A percentile compares a stretch with the other conserved stretches of the same genome.
phyloP scores from a whole-genome alignment of 768 basidiomycete species.

The Neoboletus magnificus region DNA sequence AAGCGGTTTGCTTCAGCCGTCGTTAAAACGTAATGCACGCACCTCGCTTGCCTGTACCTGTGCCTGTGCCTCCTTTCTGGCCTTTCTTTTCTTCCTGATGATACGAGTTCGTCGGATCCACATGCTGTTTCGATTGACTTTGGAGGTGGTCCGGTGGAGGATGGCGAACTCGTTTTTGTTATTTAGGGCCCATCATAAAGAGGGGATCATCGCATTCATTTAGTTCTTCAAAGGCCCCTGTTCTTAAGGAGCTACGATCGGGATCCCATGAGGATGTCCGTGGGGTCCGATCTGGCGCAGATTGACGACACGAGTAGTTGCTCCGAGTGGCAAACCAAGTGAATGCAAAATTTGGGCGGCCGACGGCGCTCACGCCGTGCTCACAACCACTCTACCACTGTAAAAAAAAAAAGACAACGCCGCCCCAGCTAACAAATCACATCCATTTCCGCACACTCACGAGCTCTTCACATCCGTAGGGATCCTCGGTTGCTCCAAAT shows the following conservation, averaged over 20 bases:
- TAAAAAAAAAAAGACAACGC: too few relatives aligned
- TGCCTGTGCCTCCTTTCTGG: too few relatives aligned
- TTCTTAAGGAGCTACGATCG: not conserved
- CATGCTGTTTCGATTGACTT: not conserved
- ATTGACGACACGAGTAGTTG: too few relatives aligned
- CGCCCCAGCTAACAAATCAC: not conserved
- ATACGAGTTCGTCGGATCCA: constrained; percentile 10
- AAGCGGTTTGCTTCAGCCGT: not conserved
- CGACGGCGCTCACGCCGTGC: too few relatives aligned
- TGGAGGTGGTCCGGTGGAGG: not conserved
- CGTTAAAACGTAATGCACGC: not conserved
- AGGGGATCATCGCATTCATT: not conserved
- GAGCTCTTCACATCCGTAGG: not conserved
- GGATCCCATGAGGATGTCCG: not conserved
- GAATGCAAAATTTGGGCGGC: too few relatives aligned
- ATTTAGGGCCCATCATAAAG: not conserved
- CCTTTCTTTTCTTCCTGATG: not conserved
- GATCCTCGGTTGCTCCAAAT: constrained; percentile 52
- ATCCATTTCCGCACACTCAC: not conserved
- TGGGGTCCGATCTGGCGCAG: too few relatives aligned
- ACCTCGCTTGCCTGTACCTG: constrained; percentile 1
- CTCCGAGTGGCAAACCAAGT: too few relatives aligned
- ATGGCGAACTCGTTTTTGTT: not conserved
- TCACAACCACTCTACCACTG: too few relatives aligned
- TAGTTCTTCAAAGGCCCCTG: not conserved